phyloP scores from a whole-genome alignment of 768 basidiomycete species.

The Sporobolomyces phaffii region DNA sequence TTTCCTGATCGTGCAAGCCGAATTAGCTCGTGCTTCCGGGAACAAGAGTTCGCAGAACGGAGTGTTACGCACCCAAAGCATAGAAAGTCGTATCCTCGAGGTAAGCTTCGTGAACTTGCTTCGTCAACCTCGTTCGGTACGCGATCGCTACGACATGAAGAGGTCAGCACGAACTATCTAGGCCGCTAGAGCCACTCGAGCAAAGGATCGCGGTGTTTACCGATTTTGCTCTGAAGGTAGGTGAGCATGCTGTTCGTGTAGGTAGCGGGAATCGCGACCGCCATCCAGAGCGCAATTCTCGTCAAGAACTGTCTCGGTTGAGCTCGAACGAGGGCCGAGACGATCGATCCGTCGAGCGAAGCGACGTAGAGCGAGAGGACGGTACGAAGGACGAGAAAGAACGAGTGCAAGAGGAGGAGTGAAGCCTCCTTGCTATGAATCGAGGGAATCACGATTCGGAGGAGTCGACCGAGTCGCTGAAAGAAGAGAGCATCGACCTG shows the following conservation, averaged over 20 bases:
- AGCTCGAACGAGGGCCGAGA: conserved; percentile 86
- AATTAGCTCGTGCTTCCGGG: too few species aligned
- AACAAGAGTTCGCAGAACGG: too few species aligned
- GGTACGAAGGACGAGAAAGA: conserved; percentile 79
- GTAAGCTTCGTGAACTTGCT: conserved; percentile 74
- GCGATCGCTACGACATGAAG: conserved; percentile 64
- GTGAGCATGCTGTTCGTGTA: conserved; percentile 65
- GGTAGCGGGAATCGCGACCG: conserved; percentile 71
- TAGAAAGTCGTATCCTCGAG: conserved; percentile 87
- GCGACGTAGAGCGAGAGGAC: conserved; percentile 91
- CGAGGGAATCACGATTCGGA: conserved; percentile 82
- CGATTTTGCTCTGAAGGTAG: conserved; percentile 78
- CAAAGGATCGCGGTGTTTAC: conserved; percentile 4
- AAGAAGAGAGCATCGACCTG: conserved; percentile 85
- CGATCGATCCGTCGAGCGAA: conserved; percentile 85
- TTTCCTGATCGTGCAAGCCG: conserved; percentile 56
- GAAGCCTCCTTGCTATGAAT: conserved; percentile 78
- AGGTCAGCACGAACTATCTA: too few species aligned
- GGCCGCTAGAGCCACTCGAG: too few species aligned
- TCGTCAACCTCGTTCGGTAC: conserved; percentile 77
- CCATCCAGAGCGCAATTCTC: conserved; percentile 82
- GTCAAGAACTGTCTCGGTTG: conserved; percentile 68
- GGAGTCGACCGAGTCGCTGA: conserved; percentile 64
- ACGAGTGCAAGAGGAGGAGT: conserved; percentile 79
- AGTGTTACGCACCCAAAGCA: conserved; percentile 68